phyloP scores from a whole-genome alignment of 352 stramenopile genomes.

The Pythium aquatile region DNA sequence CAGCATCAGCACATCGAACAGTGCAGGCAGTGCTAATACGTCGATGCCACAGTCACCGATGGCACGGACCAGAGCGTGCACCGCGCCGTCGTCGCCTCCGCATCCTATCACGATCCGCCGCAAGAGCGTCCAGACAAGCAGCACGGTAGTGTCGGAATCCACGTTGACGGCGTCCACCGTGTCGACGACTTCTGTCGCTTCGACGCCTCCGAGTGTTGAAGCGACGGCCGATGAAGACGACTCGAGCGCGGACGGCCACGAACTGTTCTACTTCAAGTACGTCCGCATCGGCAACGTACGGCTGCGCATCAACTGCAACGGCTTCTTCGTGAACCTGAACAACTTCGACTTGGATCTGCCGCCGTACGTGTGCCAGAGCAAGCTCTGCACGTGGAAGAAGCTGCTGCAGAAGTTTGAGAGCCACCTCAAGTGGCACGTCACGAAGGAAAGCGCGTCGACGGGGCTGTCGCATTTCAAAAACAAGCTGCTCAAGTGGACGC shows the following conservation, averaged over 20 bases:
- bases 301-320: slow-evolving; percentile 80
- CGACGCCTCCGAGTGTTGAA: background rate
- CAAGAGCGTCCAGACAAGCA: slow-evolving; percentile 25
- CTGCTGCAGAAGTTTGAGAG: slow-evolving; percentile 82
- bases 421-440: slow-evolving; percentile 81
- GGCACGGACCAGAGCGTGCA: slow-evolving; percentile 13
- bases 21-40: background rate
- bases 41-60: slow-evolving; percentile 12
- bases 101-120: slow-evolving; percentile 8
- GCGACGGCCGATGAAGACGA: slow-evolving; percentile 49
- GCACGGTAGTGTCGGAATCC: slow-evolving; percentile 19
- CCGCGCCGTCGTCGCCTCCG: slow-evolving; percentile 14
- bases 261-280: slow-evolving; percentile 88
- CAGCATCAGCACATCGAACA: background rate
- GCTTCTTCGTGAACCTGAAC: slow-evolving; percentile 84
- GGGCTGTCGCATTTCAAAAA: slow-evolving; percentile 86
- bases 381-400: slow-evolving; percentile 81
- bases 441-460: slow-evolving; percentile 78
- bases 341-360: slow-evolving; percentile 78
- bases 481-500: slow-evolving; percentile 81
- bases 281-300: slow-evolving; percentile 77
- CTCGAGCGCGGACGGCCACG: slow-evolving; percentile 48
- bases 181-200: background rate
- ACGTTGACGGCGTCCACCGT: slow-evolving; percentile 1
- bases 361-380: slow-evolving; percentile 77